phyloP scores from a whole-genome alignment of 768 basidiomycete genomes.

The Phallus indusiatus region DNA sequence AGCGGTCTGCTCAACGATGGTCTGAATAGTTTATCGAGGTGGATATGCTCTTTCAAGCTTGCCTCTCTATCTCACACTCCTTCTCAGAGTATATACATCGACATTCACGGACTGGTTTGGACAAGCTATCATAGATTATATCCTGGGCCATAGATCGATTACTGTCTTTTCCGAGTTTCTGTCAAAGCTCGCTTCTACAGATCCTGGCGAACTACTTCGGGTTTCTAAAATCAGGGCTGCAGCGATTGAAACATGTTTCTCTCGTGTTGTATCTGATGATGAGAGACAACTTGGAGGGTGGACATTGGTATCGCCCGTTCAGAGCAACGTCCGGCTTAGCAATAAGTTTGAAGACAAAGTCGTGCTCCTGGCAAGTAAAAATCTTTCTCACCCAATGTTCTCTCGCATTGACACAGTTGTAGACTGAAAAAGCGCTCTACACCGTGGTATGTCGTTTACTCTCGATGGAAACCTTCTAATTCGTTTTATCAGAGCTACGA shows the following conservation, averaged over 20 bases:
- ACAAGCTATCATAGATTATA: slow-evolving; percentile 91
- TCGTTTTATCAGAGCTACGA: slow-evolving; percentile 65
- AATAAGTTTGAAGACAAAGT: slow-evolving; percentile 93
- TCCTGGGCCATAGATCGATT: slow-evolving; percentile 78
- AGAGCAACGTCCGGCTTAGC: slow-evolving; percentile 59
- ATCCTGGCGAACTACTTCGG: slow-evolving; percentile 81
- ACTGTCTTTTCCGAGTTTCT: slow-evolving; percentile 93
- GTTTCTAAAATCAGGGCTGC: slow-evolving; percentile 82
- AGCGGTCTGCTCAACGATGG: slow-evolving; percentile 91
- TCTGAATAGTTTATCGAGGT: slow-evolving; percentile 86
- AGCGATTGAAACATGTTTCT: slow-evolving; percentile 84
- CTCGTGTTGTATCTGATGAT: slow-evolving; percentile 63
- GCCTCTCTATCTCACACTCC: background rate
- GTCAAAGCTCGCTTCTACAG: slow-evolving; percentile 79
- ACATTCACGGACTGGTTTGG: slow-evolving; percentile 94
- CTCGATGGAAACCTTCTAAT: background rate
- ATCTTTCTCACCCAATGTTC: background rate
- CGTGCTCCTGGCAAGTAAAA: slow-evolving; percentile 60
- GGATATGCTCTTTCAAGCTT: slow-evolving; percentile 3
- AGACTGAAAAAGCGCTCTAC: slow-evolving; percentile 51
- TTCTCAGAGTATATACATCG: slow-evolving; percentile 76
- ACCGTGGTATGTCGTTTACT: slow-evolving; percentile 50
- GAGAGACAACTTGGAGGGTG: slow-evolving; percentile 78
- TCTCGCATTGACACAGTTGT: slow-evolving; percentile 15
- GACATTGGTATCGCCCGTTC: slow-evolving; percentile 84